Conservation (phyloP, 345 rosid species). For the Raphanus raphanistrum region DNA sequence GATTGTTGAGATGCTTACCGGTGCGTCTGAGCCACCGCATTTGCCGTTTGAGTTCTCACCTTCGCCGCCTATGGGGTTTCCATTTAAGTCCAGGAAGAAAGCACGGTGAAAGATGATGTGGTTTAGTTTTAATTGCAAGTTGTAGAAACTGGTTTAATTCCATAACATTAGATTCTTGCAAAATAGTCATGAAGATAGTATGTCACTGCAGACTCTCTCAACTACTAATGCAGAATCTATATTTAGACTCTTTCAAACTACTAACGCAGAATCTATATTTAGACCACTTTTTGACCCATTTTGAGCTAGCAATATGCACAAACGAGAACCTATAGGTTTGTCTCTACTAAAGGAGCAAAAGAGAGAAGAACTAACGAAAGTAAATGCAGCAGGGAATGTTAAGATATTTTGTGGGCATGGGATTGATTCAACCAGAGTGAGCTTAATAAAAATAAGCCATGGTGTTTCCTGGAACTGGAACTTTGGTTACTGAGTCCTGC, state of each 20-base stretch:
- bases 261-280: neutral
- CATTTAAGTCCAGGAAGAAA: conserved; percentile 57
- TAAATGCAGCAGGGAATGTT: too few species aligned
- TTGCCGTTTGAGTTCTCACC: conserved; percentile 80
- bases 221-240: neutral
- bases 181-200: conserved; percentile 21
- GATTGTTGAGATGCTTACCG: conserved; percentile 68
- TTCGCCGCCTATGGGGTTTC: conserved; percentile 62
- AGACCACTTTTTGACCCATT: neutral
- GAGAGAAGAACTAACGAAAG: too few species aligned
- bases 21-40: conserved; percentile 63
- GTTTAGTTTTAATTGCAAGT: neutral
- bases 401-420: too few species aligned
- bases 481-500: too few species aligned
- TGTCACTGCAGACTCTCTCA: neutral
- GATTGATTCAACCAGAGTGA: too few species aligned
- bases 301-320: neutral
- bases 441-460: too few species aligned
- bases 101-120: conserved; percentile 43
- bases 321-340: too few species aligned
- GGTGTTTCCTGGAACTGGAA: too few species aligned
- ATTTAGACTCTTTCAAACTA: neutral
- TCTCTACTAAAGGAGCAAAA: too few species aligned
- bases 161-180: conserved; percentile 29
- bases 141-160: conserved; percentile 17